Conservation (phyloP, 306 rosid genomes). For the Lathyrus tuberosus region DNA sequence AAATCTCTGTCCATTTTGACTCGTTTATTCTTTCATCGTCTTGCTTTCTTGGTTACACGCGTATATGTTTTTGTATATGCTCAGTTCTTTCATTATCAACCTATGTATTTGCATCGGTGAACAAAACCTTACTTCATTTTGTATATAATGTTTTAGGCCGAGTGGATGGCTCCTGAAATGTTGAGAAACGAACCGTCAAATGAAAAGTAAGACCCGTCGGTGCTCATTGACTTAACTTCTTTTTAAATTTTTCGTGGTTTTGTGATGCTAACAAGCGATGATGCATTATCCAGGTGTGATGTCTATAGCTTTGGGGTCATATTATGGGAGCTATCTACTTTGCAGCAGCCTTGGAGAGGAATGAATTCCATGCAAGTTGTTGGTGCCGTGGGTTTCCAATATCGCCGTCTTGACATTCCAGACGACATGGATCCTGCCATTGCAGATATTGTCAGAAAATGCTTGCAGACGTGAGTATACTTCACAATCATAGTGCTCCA, state of each 20-base stretch:
- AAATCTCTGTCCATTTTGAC: neutral
- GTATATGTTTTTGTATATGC: neutral
- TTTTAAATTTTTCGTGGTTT: conserved; percentile 1
- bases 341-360: conserved; percentile 99
- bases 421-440: conserved; percentile 69
- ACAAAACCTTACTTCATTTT: neutral
- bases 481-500: neutral
- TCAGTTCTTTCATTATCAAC: neutral
- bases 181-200: conserved; percentile 92
- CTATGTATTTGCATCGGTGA: neutral
- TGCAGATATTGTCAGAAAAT: conserved; percentile 75
- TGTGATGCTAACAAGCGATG: conserved; percentile 33
- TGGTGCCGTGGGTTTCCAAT: conserved; percentile 99
- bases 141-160: conserved; percentile 68
- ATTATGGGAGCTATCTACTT: conserved; percentile 88
- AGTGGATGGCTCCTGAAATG: conserved; percentile 99
- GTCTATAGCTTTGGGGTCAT: conserved; percentile 94
- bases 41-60: conserved; percentile 6
- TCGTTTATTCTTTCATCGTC: conserved; percentile 28
- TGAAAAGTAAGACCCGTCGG: conserved; percentile 65
- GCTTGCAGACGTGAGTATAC: conserved; percentile 95
- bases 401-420: conserved; percentile 97
- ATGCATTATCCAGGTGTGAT: conserved; percentile 65
- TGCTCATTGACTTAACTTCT: neutral
- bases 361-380: conserved; percentile 99